phyloP scores from a whole-genome alignment of 2,329 filamentous ascomycete genomes.

The Exophiala dermatitidis region DNA sequence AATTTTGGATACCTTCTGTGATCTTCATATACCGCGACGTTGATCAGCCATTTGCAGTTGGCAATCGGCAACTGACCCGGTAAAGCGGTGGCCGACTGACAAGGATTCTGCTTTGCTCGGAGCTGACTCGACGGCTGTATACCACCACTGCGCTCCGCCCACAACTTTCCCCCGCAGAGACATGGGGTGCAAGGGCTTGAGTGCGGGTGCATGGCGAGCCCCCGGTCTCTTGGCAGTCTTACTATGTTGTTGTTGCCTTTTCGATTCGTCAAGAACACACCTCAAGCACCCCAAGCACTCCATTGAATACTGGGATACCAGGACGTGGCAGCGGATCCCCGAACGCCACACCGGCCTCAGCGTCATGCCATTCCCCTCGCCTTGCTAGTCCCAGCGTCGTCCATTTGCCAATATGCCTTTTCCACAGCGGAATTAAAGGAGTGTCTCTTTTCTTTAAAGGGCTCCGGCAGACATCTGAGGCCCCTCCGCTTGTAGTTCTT shows the following conservation, averaged over 20 bases:
- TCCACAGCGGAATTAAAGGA: not conserved
- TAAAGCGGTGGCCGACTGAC: not conserved
- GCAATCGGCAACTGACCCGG: not conserved
- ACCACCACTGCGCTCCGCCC: not conserved
- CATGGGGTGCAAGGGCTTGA: not conserved
- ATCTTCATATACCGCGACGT: too few species aligned
- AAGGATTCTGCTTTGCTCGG: not conserved
- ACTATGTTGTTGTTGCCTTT: not conserved
- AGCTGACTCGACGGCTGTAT: not conserved
- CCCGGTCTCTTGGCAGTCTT: too few species aligned
- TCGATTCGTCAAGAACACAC: slow-evolving; percentile 7
- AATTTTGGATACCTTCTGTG: too few species aligned
- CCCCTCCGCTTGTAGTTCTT: too few species aligned
- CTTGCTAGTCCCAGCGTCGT: not conserved
- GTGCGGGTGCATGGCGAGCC: not conserved
- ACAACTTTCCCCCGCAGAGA: not conserved
- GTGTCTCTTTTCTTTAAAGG: not conserved
- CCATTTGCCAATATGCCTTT: not conserved
- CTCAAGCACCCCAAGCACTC: slow-evolving; percentile 9
- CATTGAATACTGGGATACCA: slow-evolving; percentile 8
- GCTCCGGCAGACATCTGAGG: too few species aligned
- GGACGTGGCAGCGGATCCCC: not conserved
- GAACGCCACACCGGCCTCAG: slow-evolving; percentile 5
- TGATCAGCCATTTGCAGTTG: too few species aligned
- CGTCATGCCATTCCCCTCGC: slow-evolving; percentile 7